Base-by-base conservation (phyloP, 495 filamentous ascomycete species). In the Penicillium taxi region DNA sequence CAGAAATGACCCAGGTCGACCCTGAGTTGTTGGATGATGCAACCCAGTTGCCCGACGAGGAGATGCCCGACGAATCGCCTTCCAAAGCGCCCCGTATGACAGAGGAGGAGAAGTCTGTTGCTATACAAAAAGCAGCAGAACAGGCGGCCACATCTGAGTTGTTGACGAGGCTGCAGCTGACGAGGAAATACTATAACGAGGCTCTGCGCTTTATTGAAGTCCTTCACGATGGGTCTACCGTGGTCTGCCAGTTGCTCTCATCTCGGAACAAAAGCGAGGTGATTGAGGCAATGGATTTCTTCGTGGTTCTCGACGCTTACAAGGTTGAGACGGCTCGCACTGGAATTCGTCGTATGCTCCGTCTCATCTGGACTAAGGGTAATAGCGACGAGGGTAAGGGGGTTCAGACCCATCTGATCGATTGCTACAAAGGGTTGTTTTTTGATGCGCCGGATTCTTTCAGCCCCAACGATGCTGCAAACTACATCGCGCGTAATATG, bases 311-410 rank as follows among this genome's bases (percentile, higher is more conserved):
- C 23, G 87, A 99, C 59, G 87, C 85, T 5, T 96, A 96, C 73
- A 89, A 89, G 58, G 77, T 99, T 28, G 85, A 95, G 58, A 84
- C 88, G 32, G 86, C 91, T 43, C 84, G 89, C 55, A 61, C 59
- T 36, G 91, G 91, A 35, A 95, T 96, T 47, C 77, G 88, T 27
- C 75, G 85, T 35, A 99, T 99, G 91, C 75, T 99, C 26, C 76
- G 87, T 26, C 69, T 96, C 26, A 96, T 99, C 57, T 99, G 91
- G 91, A 96, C 93, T 13, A 99, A 99, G 63, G 91, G 90, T 35
- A 96, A 96, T 61, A 95, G 85, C 50, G 91, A 99, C 52, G 91
- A 99, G 70, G 91, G 91, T 38, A 99, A 99, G 61, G 91, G 91
- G 28, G 88, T 99, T 2, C 91, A 96, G 53, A 84, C 84, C 2